These are phyloP conservation scores for Pharus latifolius DNA, from an alignment of 176 grass and related monocot species.

Conservation along the genomic window DNA sequence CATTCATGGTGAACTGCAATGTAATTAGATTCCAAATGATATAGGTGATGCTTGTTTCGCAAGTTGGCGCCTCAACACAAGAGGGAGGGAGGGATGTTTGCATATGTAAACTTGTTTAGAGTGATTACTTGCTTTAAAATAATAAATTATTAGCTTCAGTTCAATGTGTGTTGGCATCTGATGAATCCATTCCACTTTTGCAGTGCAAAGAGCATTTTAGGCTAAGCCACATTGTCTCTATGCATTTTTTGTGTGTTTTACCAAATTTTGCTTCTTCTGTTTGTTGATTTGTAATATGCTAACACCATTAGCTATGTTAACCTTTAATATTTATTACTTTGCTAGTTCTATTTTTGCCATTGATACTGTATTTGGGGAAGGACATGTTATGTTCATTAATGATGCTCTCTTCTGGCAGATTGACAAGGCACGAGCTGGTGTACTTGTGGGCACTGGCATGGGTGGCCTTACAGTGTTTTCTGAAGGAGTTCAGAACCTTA, in stretches of 20 bases:
- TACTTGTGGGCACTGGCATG: conserved; percentile 97
- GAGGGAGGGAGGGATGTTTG: neutral
- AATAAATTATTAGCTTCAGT: neutral
- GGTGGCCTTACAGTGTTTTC: conserved; percentile 91
- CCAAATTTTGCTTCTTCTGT: neutral
- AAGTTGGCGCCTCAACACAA: neutral
- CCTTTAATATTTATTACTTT: neutral
- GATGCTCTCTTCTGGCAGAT: conserved; percentile 36
- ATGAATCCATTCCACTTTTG: neutral
- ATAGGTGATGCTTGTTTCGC: neutral
- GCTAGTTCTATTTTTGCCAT: neutral
- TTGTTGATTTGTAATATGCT: neutral
- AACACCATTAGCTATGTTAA: neutral
- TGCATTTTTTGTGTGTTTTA: no score
- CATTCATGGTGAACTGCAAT: neutral
- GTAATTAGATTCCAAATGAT: neutral
- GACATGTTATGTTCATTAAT: conserved; percentile 12
- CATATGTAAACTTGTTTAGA: no score
- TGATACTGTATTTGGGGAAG: neutral
- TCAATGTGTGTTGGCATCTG: neutral
- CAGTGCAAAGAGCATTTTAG: neutral
- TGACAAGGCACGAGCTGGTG: conserved; percentile 79
- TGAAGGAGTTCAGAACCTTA: conserved; percentile 90
- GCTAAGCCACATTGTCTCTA: neutral
- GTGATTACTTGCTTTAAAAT: no score